Conservation (phyloP, 257 asterid genomes). For the Gentiana straminea region DNA sequence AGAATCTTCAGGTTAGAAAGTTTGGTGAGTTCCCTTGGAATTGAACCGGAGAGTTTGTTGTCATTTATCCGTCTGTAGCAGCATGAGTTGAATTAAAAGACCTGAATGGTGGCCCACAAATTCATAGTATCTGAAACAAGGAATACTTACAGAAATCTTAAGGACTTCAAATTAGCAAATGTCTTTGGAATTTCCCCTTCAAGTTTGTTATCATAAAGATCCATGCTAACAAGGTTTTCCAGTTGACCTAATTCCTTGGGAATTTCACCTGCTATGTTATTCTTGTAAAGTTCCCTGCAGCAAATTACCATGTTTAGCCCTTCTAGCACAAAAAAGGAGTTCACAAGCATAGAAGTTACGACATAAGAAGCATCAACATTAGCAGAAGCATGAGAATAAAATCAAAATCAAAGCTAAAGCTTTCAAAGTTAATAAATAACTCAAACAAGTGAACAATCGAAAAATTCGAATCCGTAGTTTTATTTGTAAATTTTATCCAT, state of each 20-base stretch:
- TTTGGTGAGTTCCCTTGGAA: constrained; percentile 77
- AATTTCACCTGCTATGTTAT: constrained; percentile 50
- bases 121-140: background rate
- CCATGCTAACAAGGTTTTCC: constrained; percentile 69
- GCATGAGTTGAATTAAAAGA: constrained; percentile 1
- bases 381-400: background rate
- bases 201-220: constrained; percentile 59
- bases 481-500: no score
- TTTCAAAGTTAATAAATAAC: no score
- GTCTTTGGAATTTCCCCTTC: constrained; percentile 60
- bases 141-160: constrained; percentile 63
- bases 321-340: constrained; percentile 3
- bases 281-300: constrained; percentile 73
- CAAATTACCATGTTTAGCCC: constrained; percentile 7
- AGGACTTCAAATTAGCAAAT: constrained; percentile 57
- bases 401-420: background rate
- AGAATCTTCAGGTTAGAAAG: constrained; percentile 59
- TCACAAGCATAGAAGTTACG: constrained; percentile 3
- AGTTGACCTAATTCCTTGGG: constrained; percentile 69
- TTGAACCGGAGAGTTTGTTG: constrained; percentile 72
- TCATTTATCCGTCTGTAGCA: constrained; percentile 52
- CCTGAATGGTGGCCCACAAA: background rate
- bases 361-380: background rate
- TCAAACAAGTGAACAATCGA: no score
- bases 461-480: no score